Evolutionary conservation across 179 eudicot genomes (phyloP).

Genomic region (Beta lomatogona): DNA sequence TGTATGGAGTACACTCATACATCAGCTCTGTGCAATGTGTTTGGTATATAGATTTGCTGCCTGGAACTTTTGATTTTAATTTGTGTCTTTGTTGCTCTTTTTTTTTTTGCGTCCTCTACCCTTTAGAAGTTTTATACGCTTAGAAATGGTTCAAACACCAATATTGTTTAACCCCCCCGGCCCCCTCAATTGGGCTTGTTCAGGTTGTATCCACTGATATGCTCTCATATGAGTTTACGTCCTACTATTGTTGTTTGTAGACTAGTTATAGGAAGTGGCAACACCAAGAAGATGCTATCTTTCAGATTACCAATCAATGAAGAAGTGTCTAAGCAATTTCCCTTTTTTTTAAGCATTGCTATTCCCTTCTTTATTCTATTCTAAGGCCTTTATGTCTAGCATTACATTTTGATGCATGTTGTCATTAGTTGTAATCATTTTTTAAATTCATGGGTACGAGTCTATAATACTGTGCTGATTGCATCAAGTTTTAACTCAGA

Average conservation of each 20-base stretch:
- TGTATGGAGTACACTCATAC: background rate
- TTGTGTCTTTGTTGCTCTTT: background rate
- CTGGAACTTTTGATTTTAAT: background rate
- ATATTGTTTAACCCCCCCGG: background rate
- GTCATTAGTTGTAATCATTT: background rate
- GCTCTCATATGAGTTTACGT: background rate
- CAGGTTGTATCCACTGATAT: background rate
- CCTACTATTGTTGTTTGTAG: background rate
- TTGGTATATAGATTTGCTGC: background rate
- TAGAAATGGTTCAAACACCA: background rate
- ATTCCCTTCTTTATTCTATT: background rate
- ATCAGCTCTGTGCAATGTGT: background rate
- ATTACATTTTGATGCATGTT: background rate
- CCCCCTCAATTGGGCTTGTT: background rate
- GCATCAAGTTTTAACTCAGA: constrained; percentile 38
- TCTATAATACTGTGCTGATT: background rate
- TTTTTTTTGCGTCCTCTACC: background rate
- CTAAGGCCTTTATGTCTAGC: background rate
- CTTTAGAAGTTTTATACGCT: background rate
- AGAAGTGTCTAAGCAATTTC: background rate
- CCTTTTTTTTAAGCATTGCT: background rate
- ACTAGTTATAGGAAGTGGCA: background rate
- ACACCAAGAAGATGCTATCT: background rate
- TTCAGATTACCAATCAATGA: background rate
- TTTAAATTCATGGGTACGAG: background rate